Evolutionary conservation across 805 yeast species (phyloP).

Genomic region (Saturnispora serradocipensis): DNA sequence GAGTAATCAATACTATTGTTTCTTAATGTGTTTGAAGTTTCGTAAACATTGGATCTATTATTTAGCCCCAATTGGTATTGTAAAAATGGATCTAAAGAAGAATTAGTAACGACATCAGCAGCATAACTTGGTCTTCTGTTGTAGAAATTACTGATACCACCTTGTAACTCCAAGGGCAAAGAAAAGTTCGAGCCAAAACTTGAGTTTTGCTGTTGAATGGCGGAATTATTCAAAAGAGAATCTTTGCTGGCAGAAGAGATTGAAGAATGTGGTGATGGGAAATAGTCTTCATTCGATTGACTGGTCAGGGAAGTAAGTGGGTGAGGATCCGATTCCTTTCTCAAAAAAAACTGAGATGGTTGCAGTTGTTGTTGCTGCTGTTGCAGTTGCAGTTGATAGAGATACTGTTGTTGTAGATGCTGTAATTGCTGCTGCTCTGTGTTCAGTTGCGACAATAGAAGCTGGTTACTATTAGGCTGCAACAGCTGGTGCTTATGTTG

Average conservation of each 20-base stretch:
- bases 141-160: slow-evolving; percentile 52
- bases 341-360: slow-evolving; percentile 1
- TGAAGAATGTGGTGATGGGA: slow-evolving; percentile 24
- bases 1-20: slow-evolving; percentile 12
- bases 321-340: slow-evolving; percentile 13
- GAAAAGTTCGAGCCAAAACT: slow-evolving; percentile 26
- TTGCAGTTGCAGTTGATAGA: slow-evolving; percentile 9
- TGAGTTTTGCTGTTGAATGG: slow-evolving; percentile 6
- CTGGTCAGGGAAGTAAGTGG: slow-evolving; percentile 1
- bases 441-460: not conserved
- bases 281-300: slow-evolving; percentile 13
- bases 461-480: not conserved
- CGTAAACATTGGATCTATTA: slow-evolving; percentile 7
- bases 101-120: slow-evolving; percentile 37
- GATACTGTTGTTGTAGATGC: slow-evolving; percentile 8
- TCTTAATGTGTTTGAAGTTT: slow-evolving; percentile 4
- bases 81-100: slow-evolving; percentile 14
- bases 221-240: slow-evolving; percentile 15
- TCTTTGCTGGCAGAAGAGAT: slow-evolving; percentile 24
- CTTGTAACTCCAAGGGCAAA: slow-evolving; percentile 53
- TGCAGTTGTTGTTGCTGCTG: slow-evolving; percentile 10
- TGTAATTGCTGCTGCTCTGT: not conserved
- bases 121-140: slow-evolving; percentile 70
- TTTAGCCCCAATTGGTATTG: slow-evolving; percentile 17
- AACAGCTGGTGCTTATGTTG: slow-evolving; percentile 3